These are phyloP conservation scores for Pneumocystis carinii DNA, from an alignment of 1,139 yeast genomes.

Conservation along the genomic window DNA sequence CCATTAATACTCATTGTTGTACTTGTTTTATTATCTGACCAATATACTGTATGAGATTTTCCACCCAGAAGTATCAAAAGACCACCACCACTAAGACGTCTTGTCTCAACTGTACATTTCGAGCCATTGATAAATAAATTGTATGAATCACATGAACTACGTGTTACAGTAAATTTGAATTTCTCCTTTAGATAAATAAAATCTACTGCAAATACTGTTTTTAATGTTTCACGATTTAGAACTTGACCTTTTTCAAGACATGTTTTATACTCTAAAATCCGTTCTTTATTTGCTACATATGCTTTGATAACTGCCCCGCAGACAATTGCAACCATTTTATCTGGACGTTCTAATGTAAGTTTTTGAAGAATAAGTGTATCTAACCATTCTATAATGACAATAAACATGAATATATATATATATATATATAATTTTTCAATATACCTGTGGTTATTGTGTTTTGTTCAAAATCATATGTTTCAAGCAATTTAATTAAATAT, in stretches of 20 bases:
- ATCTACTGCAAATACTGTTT: conserved; percentile 81
- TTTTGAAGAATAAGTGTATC: conserved; percentile 87
- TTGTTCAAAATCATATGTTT: conserved; percentile 91
- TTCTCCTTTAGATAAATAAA: conserved; percentile 88
- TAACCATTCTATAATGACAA: conserved; percentile 40
- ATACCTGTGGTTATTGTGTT: conserved; percentile 88
- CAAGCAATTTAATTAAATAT: conserved; percentile 81
- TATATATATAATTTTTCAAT: background rate
- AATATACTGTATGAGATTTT: conserved; percentile 83
- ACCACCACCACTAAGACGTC: conserved; percentile 87
- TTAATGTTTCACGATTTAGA: conserved; percentile 62
- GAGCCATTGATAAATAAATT: conserved; percentile 88
- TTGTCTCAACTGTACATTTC: conserved; percentile 72
- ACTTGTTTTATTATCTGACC: conserved; percentile 95
- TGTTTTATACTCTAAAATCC: conserved; percentile 49
- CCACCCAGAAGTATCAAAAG: conserved; percentile 77
- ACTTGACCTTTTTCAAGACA: conserved; percentile 92
- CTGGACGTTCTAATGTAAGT: conserved; percentile 94
- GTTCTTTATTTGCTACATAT: conserved; percentile 60
- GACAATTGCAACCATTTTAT: conserved; percentile 71
- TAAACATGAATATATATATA: background rate
- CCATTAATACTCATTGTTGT: conserved; percentile 93
- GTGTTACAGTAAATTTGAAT: conserved; percentile 89
- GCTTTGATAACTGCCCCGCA: conserved; percentile 98
- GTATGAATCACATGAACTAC: conserved; percentile 70